Evolutionary conservation across 371 early-diverging fungal genomes (phyloP).

Genomic region (Mucor velutinosus): DNA sequence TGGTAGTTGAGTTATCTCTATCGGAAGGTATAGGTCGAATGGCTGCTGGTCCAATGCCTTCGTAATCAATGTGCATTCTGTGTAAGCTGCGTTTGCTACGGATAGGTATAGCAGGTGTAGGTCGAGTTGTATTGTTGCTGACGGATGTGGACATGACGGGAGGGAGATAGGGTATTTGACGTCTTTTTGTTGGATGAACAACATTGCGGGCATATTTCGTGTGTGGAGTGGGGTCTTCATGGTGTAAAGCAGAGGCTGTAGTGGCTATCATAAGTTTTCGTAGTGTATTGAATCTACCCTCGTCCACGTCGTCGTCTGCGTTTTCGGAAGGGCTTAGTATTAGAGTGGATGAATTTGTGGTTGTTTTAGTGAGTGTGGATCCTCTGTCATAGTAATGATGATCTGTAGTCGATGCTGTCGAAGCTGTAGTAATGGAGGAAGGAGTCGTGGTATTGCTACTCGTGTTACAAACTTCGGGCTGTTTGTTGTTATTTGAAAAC

Average conservation of each 20-base stretch:
- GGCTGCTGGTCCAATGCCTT: constrained; percentile 15
- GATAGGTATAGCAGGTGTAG: constrained; percentile 26
- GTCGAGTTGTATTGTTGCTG: constrained; percentile 12
- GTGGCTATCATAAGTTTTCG: background rate
- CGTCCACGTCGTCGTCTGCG: background rate
- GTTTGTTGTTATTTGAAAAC: constrained; percentile 11
- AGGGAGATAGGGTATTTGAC: constrained; percentile 1
- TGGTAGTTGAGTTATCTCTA: constrained; percentile 17
- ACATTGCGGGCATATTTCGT: background rate
- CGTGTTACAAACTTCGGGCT: background rate
- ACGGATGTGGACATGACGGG: constrained; percentile 6
- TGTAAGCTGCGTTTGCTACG: constrained; percentile 18
- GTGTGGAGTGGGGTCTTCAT: background rate
- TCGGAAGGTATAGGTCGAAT: constrained; percentile 27
- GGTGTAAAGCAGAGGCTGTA: background rate
- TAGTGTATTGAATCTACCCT: background rate
- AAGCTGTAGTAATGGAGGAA: background rate
- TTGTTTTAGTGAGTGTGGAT: constrained; percentile 10
- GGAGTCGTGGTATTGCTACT: background rate
- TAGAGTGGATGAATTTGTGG: constrained; percentile 10
- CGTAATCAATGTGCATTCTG: constrained; percentile 19
- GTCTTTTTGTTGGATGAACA: constrained; percentile 5
- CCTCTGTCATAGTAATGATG: constrained; percentile 8
- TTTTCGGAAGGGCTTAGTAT: background rate
- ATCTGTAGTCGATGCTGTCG: background rate